These are phyloP conservation scores for Aspergillus pseudoterreus DNA, from an alignment of 2,329 filamentous ascomycete genomes.

Conservation along the genomic window DNA sequence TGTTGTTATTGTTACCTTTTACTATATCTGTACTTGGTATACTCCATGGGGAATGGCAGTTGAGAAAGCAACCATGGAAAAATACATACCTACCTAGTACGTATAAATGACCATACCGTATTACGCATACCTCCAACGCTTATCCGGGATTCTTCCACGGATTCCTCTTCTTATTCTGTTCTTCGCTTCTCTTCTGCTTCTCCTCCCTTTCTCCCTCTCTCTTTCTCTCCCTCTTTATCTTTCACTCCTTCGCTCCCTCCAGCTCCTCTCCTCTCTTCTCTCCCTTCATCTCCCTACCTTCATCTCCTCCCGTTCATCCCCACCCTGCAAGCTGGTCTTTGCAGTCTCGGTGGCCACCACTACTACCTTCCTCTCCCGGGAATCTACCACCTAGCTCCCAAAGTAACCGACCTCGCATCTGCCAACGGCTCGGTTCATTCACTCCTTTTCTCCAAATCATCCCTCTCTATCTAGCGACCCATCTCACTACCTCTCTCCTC, in stretches of 20 bases:
- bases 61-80: not conserved
- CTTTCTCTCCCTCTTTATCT: not conserved
- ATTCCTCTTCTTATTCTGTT: slow-evolving; percentile 3
- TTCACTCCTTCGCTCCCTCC: not conserved
- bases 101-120: not conserved
- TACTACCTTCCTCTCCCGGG: not conserved
- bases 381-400: not conserved
- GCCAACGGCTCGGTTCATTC: no score
- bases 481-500: no score
- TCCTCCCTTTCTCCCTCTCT: not conserved
- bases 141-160: not conserved
- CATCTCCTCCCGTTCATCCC: slow-evolving; percentile 1
- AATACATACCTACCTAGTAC: no score
- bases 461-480: not conserved
- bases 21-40: no score
- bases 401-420: no score
- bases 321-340: slow-evolving; percentile 20
- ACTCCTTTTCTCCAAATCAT: not conserved
- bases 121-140: not conserved
- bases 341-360: slow-evolving; percentile 7
- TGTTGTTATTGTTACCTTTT: no score
- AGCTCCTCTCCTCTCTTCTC: not conserved
- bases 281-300: not conserved
- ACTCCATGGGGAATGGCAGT: not conserved
- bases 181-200: not conserved